These are phyloP conservation scores for Phalaenopsis equestris DNA, from an alignment of 106 monocot species.

Conservation along the genomic window DNA sequence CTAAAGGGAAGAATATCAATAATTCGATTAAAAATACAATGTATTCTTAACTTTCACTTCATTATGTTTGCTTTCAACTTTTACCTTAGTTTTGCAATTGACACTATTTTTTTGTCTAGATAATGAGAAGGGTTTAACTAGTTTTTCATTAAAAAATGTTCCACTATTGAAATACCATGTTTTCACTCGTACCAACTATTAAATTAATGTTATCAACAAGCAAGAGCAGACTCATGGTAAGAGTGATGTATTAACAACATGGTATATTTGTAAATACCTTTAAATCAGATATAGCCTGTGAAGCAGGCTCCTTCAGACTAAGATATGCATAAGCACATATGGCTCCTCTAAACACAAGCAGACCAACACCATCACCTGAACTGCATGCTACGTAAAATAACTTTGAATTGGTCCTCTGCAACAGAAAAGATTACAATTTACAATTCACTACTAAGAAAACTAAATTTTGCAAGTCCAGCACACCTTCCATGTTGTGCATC, in stretches of 20 bases:
- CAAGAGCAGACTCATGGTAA: background rate
- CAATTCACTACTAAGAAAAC: background rate
- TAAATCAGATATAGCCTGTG: constrained; percentile 75
- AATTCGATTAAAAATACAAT: no score
- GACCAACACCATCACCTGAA: constrained; percentile 49
- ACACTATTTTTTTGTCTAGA: no score
- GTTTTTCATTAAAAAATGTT: no score
- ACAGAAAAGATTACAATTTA: background rate
- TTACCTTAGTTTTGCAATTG: no score
- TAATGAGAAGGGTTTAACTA: no score
- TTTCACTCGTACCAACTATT: no score
- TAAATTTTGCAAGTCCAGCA: constrained; percentile 8
- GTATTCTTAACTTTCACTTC: no score
- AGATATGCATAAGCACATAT: constrained; percentile 65
- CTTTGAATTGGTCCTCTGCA: constrained; percentile 22
- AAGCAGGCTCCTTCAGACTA: constrained; percentile 53
- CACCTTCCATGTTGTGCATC: constrained; percentile 39
- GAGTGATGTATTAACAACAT: background rate
- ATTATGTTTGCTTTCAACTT: no score
- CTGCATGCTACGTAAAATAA: constrained; percentile 45
- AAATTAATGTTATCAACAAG: no score
- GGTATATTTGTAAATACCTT: constrained; percentile 42
- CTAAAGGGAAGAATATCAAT: no score
- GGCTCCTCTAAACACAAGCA: constrained; percentile 58
- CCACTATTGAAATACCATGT: no score